Base-by-base conservation (phyloP, 106 monocot genomes). In the Posidonia australis region DNA sequence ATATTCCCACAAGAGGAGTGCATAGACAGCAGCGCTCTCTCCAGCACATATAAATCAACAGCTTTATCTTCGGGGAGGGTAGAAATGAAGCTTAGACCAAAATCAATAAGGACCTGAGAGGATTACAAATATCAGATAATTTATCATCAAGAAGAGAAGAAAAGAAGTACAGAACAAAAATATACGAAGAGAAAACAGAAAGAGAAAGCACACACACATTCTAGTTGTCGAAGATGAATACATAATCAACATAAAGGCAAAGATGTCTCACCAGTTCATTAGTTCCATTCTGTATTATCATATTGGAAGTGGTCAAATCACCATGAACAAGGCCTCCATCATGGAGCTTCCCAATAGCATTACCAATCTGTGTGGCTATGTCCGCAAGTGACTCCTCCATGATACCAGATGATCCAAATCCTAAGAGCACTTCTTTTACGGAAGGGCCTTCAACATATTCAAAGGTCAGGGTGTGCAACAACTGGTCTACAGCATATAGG, bases 271-370 rank as follows among this genome's bases (percentile, higher is more conserved):
- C 94, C 73, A 96, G 72, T 45, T 78, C 76, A 78, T 89, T 78
- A 11, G 72, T 83, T 22, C 62, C 80, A 10, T 60, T 78, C 67
- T 81, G 79, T 18, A 96, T 54, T 45, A 87, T 72, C 96, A 96
- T 96, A 68, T 96, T 96, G 51, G 90, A 90, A 49, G 96, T 96
- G 12, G 96, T 96, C 70, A 96, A 70, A 58, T 96, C 84, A 65
- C 90, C 90, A 66, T 96, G 96, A 73, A 90, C 62, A 59, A 96
- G 74, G 26, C 96, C 96, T 58, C 90, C 96, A 81, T 90, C 96
- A 73, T 90, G 96, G 14, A 96, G 70, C 70, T 96, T 96, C n/a
- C 74, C 90, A 45, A 90, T 67, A 3, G 82, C 79, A 72, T 45
- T 52, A 31, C 90, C 90, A 60, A 96, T 96, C 63, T 96, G 96